Evolutionary conservation across 768 basidiomycete species (phyloP), one percentile per base, ranked within the genome.

Genomic region (Podaxis sp.): DNA sequence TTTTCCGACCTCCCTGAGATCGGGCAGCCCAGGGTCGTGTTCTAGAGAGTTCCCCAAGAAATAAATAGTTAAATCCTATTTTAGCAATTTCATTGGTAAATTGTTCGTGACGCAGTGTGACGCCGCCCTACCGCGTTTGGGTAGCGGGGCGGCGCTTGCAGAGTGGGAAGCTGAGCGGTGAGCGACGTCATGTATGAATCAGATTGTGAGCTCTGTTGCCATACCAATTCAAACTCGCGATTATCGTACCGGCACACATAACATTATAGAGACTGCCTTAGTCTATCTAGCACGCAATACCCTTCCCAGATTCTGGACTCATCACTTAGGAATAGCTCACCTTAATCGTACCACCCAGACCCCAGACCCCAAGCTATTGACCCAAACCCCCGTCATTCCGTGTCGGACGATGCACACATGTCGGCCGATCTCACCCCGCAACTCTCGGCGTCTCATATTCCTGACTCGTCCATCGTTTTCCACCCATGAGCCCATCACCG

Each of bases 121-220:
- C 47, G 8, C 29, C 19, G 57, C 27, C 57, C 22, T 58, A 3
- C 27, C 37, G n/a, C 22, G 19, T 33, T 17, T 9, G 33, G 33
- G 8, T 9, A n/a, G 17, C 1, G 17, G 9, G 11, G 13, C 5
- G 27, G 29, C 29, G 3, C 53, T 0, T 43, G 15, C 22, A 49
- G 22, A 49, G 47, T 49, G 47, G 17, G 17, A 55, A 33, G 53
- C 9, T 27, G 41, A 19, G 41, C 13, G 2, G 24, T 19, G 17
- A 24, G 22, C 56, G n/a, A 57, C 56, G 56, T 51, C 57, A 59
- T 59, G 49, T 22, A 59, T 59, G 58, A 59, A 51, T 37, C 58
- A 40, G 37, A 41, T 52, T 59, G 58, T 51, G 40, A 22, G 56
- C 17, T 57, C 56, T 43, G 56, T 57, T 47, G 56, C 56, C 43